Conservation (phyloP, 768 basidiomycete genomes). For the Favolaschia claudopus region DNA sequence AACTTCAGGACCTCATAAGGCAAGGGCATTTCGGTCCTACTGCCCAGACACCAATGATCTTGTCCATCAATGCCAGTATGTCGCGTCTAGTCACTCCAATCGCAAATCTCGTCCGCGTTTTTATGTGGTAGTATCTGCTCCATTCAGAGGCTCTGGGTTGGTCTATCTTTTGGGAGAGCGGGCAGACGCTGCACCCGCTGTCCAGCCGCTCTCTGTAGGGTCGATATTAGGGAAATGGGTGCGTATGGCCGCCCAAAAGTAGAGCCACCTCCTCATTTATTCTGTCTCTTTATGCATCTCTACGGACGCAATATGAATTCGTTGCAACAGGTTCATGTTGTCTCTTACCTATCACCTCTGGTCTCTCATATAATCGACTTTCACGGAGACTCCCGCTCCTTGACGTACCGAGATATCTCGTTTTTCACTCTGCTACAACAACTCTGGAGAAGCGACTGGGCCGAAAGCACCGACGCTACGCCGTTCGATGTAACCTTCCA, state of each 20-base stretch:
- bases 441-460: constrained; percentile 58
- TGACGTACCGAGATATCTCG: constrained; percentile 49
- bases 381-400: constrained; percentile 49
- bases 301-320: too few relatives aligned
- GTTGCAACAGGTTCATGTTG: constrained; percentile 52
- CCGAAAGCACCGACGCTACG: constrained; percentile 51
- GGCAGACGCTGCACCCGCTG: constrained; percentile 46
- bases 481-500: constrained; percentile 58
- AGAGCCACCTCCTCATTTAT: too few relatives aligned
- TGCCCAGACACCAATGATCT: constrained; percentile 52
- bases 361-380: constrained; percentile 47
- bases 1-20: constrained; percentile 51
- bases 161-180: constrained; percentile 56
- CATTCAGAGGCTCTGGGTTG: constrained; percentile 56
- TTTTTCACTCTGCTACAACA: constrained; percentile 41
- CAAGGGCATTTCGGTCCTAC: constrained; percentile 50
- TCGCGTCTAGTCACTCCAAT: neutral
- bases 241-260: too few relatives aligned
- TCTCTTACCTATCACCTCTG: constrained; percentile 52
- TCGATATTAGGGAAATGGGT: constrained; percentile 43
- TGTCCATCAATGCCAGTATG: constrained; percentile 53
- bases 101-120: neutral
- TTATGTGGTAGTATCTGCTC: constrained; percentile 48
- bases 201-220: constrained; percentile 50
- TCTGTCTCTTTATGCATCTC: too few relatives aligned